Percentiles rank a stretch among this genome's conserved stretches.
Evolutionary conservation across 2,329 filamentous ascomycete genomes (phyloP).

Genomic region (Aureobasidium lini): DNA sequence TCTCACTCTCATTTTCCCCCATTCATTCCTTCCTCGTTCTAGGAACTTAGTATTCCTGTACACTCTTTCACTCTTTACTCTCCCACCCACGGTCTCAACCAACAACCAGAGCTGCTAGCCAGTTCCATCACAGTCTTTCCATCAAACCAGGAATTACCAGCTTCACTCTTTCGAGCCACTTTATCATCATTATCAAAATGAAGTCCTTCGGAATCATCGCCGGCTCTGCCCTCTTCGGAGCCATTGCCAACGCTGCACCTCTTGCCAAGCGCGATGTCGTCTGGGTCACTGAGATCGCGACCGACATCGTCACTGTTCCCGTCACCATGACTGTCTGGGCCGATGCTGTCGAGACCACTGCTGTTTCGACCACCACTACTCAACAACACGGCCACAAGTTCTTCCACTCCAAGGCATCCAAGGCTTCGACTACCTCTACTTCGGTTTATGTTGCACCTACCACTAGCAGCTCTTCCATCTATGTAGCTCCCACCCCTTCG

Average conservation of each 20-base stretch:
- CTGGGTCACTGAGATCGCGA: conserved; percentile 42
- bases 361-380: conserved; percentile 20
- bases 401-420: conserved; percentile 9
- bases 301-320: conserved; percentile 42
- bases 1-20: conserved; percentile 10
- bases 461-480: conserved; percentile 16
- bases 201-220: conserved; percentile 27
- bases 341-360: conserved; percentile 20
- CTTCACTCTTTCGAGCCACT: not conserved
- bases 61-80: conserved; percentile 10
- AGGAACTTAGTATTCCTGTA: conserved; percentile 15
- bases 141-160: not conserved
- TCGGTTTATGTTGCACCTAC: conserved; percentile 1
- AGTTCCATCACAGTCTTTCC: conserved; percentile 12
- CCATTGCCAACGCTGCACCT: conserved; percentile 26
- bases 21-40: conserved; percentile 15
- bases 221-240: conserved; percentile 20
- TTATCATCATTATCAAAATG: conserved; percentile 24
- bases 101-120: conserved; percentile 14
- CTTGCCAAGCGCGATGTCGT: conserved; percentile 38
- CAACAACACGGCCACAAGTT: conserved; percentile 18
- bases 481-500: conserved; percentile 19
- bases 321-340: conserved; percentile 42
- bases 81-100: conserved; percentile 3
- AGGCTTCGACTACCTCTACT: conserved; percentile 16